These are phyloP conservation scores for Scytalidium sp. DNA, from an alignment of 2,329 filamentous ascomycete genomes.

Conservation along the genomic window DNA sequence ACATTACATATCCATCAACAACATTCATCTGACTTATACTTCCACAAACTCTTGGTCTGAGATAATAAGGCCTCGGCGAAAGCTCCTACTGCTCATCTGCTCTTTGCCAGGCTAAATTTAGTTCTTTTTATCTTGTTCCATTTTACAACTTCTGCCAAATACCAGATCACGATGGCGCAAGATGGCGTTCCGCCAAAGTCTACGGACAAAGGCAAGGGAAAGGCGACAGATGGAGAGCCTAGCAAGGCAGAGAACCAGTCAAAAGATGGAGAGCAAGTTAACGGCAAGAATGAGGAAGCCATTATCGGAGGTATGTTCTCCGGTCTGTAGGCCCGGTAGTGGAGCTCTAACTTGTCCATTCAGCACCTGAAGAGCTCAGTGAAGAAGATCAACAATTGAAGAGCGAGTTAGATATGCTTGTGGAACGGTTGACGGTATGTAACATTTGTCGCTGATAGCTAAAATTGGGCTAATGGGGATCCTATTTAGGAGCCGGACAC, in stretches of 20 bases:
- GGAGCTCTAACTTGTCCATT: constrained; percentile 29
- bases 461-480: constrained; percentile 9
- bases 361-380: constrained; percentile 78
- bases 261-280: constrained; percentile 68
- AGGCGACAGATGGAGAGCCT: constrained; percentile 67
- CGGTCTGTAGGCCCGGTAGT: constrained; percentile 7
- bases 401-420: constrained; percentile 95
- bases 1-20: constrained; percentile 13
- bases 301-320: constrained; percentile 36
- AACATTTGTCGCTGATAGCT: not conserved
- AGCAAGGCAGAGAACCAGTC: constrained; percentile 58
- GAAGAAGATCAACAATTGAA: constrained; percentile 99
- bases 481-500: constrained; percentile 73
- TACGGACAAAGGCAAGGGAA: constrained; percentile 94
- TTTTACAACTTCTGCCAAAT: constrained; percentile 1
- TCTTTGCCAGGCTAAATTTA: not conserved
- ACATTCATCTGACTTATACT: constrained; percentile 18
- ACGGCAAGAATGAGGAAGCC: constrained; percentile 73
- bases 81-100: not conserved
- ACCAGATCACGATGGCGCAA: constrained; percentile 73
- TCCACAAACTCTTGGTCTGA: constrained; percentile 20
- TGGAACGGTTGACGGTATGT: constrained; percentile 83
- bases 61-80: not conserved
- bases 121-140: not conserved
- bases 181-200: constrained; percentile 83